Evolutionary conservation across 176 grass and related monocot genomes (phyloP), one percentile per base, ranked within the genome.

Genomic region (Oropetium thomaeum): DNA sequence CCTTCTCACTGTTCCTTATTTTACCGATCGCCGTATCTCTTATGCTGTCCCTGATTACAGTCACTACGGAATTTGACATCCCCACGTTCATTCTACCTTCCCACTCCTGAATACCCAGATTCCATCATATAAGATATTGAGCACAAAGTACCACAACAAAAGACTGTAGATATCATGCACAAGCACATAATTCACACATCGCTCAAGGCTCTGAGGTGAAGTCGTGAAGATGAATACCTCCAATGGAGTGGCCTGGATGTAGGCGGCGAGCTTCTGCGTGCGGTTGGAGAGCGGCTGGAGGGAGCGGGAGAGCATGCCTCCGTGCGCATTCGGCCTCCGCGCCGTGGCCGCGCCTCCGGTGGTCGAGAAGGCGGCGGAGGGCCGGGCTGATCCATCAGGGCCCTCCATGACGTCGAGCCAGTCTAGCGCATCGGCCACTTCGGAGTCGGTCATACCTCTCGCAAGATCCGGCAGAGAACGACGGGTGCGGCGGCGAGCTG

Each of bases 61-160:
- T 99, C 1, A 91, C 90, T 27, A 99, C 96, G 0, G 82, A 95
- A 79, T 99, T 99, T 20, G 96, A 92, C 96, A 95, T 99, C 16
- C 91, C 91, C 30, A 99, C 91, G 26, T 99, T 63, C 91, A 95
- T 75, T 76, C 96, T 90, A 58, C 96, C 96, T 95, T 99, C 91
- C 96, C 96, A 99, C 75, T 92, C 96, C 96, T 90, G 72, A 28
- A 66, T 29, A 79, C 87, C 79, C 31, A 57, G 58, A 67, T 68
- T 30, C 64, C 51, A 67, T 15, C 1, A 13, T 19, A 62, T 74
- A 6, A 33, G 53, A 44, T 28, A 49, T 13, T 79, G 19, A 77
- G 65, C 32, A 66, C 26, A 53, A 27, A n/a, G 35, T 37, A 37
- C 35, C 3, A 37, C 35, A 37, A 37, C 35, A 37, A 3, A 3